Conservation (phyloP, 352 stramenopile genomes). For the Pythium pectinolyticum region DNA sequence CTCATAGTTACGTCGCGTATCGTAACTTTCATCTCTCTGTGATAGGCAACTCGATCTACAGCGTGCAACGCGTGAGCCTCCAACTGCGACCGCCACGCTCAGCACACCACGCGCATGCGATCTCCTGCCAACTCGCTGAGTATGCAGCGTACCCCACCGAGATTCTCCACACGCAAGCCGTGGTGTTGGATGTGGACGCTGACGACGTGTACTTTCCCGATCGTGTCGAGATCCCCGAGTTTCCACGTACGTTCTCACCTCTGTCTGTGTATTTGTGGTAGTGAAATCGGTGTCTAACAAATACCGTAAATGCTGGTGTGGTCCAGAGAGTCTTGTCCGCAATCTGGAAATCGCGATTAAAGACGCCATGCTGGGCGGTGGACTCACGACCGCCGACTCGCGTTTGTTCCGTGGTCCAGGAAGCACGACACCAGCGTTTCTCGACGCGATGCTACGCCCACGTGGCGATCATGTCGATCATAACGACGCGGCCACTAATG, state of each 20-base stretch:
- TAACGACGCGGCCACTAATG: no score
- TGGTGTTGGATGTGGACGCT: slow-evolving; percentile 67
- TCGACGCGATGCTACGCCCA: slow-evolving; percentile 37
- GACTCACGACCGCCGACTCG: slow-evolving; percentile 47
- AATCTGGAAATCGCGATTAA: slow-evolving; percentile 46
- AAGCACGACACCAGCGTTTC: slow-evolving; percentile 28
- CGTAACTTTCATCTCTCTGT: neutral
- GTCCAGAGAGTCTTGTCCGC: slow-evolving; percentile 55
- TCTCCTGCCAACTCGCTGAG: neutral
- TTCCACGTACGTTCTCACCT: slow-evolving; percentile 47
- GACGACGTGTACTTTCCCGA: slow-evolving; percentile 72
- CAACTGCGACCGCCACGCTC: slow-evolving; percentile 31
- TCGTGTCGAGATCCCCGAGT: slow-evolving; percentile 61
- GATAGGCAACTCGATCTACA: slow-evolving; percentile 72
- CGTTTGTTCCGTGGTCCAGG: slow-evolving; percentile 44
- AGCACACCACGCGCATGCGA: neutral
- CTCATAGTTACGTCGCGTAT: neutral
- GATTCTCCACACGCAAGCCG: slow-evolving; percentile 46
- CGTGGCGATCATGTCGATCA: no score
- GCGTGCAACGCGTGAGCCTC: slow-evolving; percentile 52
- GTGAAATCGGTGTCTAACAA: neutral
- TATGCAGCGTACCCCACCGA: slow-evolving; percentile 37
- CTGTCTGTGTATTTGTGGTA: neutral
- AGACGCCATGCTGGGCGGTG: slow-evolving; percentile 37
- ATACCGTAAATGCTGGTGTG: neutral